Evolutionary conservation across 1,284 basidiomycete species (phyloP), one percentile per base, ranked within the genome.

Genomic region (Ustilago esculenta): DNA sequence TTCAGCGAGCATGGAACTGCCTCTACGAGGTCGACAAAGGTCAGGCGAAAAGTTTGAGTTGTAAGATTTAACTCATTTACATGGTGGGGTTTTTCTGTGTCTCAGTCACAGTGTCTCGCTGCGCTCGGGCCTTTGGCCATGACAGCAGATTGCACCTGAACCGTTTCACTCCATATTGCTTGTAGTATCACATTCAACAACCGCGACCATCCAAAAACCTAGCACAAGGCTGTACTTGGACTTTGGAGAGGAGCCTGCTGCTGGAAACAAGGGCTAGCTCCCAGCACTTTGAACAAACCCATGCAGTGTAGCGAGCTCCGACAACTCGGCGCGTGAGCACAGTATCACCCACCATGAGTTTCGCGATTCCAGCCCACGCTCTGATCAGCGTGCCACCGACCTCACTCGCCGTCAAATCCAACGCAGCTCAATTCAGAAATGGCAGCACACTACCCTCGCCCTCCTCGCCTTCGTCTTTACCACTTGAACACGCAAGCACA

Each of bases 341-440:
- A 32, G n/a, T n/a, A n/a, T n/a, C n/a, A 46, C 35, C 36, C 20
- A 36, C 35, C 9, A 63, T 63, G 59, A 56, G 52, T 42, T 63
- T 63, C 34, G 59, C 53, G 8, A 40, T 63, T 12, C 59, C 59
- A 17, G 27, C 52, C 20, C 53, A 55, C 39, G 46, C 45, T 15
- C 24, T 56, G 47, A 27, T 44, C 14, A 23, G 45, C 35, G 29
- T 41, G 35, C 24, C 55, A 4, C 27, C 55, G 11, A 18, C 14
- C 0, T 32, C 55, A 18, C 42, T 54, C 15, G 20, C 30, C 1
- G 17, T 23, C 36, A 53, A 37, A 29, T 17, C 20, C 4, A 65
- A 45, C 18, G 51, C 55, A 18, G 5, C 55, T 20, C 61, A 53
- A 25, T 49, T 44, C 17, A 34, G 56, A 32, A 39, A 37, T 21